Evolutionary conservation across 495 filamentous ascomycete species (phyloP).

Genomic region (Penicillium riverlandense): DNA sequence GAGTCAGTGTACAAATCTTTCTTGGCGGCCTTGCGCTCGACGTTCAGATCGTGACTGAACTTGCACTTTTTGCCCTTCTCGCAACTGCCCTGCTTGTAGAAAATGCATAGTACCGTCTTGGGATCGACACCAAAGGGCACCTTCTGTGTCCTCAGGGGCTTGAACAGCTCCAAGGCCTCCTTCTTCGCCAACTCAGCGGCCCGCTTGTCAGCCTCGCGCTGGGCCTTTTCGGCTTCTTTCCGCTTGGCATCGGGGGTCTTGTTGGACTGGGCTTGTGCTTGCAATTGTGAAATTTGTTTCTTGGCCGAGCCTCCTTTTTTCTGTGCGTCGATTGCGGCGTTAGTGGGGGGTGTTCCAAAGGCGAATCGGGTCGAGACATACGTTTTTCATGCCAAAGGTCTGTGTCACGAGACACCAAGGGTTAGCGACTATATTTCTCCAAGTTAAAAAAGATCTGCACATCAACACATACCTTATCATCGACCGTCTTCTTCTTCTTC

Average conservation of each 20-base stretch:
- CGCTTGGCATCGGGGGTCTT: conserved; percentile 78
- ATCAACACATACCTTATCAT: conserved; percentile 62
- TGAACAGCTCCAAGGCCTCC: conserved; percentile 79
- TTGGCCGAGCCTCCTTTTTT: conserved; percentile 92
- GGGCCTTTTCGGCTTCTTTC: conserved; percentile 83
- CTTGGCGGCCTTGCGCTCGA: conserved; percentile 89
- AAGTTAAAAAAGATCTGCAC: not conserved
- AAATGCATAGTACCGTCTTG: conserved; percentile 94
- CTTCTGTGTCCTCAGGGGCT: conserved; percentile 91
- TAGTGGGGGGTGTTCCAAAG: conserved; percentile 7
- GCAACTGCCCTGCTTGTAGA: conserved; percentile 93
- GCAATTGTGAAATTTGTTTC: conserved; percentile 77
- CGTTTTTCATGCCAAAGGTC: conserved; percentile 99
- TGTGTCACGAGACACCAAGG: conserved; percentile 2
- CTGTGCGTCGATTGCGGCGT: conserved; percentile 23
- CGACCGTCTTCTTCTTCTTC: conserved; percentile 68
- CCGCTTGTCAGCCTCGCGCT: conserved; percentile 78
- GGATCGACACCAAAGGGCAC: conserved; percentile 97
- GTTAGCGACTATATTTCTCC: too few relatives aligned
- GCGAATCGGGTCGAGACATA: conserved; percentile 26
- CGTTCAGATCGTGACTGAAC: conserved; percentile 83
- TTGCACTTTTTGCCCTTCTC: conserved; percentile 98
- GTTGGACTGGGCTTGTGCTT: conserved; percentile 60
- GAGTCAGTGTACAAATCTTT: conserved; percentile 86
- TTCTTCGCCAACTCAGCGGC: conserved; percentile 75